Percentiles rank a stretch among this genome's conserved stretches.
These are phyloP conservation scores for Ettlia oleoabundans DNA, from an alignment of 139 green algal genomes.

Conservation along the genomic window DNA sequence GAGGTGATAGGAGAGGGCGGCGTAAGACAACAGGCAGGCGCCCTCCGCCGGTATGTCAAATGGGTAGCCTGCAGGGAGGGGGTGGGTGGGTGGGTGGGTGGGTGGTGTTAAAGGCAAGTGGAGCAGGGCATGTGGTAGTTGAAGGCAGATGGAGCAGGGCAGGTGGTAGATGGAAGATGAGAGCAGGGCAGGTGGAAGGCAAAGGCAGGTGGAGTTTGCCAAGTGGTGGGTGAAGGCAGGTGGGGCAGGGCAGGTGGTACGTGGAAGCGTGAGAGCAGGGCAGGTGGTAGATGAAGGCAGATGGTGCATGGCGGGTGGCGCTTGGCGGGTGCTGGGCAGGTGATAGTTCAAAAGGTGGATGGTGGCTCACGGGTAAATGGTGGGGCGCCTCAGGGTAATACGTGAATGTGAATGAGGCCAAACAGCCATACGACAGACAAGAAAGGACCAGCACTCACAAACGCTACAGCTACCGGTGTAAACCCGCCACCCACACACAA, in stretches of 20 bases:
- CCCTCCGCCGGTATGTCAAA: conserved; percentile 77
- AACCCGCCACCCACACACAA: too few species aligned
- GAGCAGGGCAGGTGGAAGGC: neutral
- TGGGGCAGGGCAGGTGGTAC: neutral
- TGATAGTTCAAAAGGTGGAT: too few species aligned
- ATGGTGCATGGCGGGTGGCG: neutral
- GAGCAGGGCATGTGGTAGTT: neutral
- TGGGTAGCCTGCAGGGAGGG: conserved; percentile 77
- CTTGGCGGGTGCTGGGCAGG: neutral
- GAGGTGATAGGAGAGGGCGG: conserved; percentile 77
- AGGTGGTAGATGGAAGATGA: neutral
- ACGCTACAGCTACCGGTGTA: too few species aligned
- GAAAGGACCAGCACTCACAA: too few species aligned
- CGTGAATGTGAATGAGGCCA: too few species aligned
- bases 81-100: neutral
- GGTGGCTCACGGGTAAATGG: too few species aligned
- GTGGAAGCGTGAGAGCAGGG: neutral
- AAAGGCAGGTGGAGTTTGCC: neutral
- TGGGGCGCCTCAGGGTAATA: too few species aligned
- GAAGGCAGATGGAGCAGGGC: neutral
- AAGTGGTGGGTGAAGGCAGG: too few species aligned
- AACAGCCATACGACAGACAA: too few species aligned
- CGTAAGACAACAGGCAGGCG: conserved; percentile 62
- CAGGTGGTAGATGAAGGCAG: neutral
- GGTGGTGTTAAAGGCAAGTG: neutral